Evolutionary conservation across 148 eudicot genomes (phyloP).

Genomic region (Chenopodium suecicum): DNA sequence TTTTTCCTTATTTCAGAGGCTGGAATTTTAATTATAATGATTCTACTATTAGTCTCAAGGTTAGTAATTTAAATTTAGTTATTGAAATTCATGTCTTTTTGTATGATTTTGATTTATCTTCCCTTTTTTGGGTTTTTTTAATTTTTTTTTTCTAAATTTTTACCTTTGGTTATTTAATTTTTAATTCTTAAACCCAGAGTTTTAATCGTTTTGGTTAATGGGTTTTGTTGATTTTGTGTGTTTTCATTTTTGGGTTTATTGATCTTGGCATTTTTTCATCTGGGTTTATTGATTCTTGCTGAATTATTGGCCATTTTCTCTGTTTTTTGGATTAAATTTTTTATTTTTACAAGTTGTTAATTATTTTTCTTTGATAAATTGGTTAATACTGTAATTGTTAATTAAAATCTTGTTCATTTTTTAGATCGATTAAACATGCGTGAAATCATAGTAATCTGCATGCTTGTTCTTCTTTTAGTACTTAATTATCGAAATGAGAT

Average conservation of each 20-base stretch:
- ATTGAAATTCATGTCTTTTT: background rate
- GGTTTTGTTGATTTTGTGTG: background rate
- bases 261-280: conserved; percentile 3
- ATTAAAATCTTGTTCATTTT: background rate
- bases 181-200: background rate
- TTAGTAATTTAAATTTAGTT: conserved; percentile 16
- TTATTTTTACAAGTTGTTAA: background rate
- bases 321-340: background rate
- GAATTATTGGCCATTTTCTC: background rate
- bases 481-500: background rate
- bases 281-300: conserved; percentile 9
- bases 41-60: conserved; percentile 52
- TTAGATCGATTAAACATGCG: background rate
- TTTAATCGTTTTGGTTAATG: background rate
- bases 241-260: background rate
- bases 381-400: background rate
- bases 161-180: background rate
- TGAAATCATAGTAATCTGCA: background rate
- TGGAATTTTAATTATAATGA: conserved; percentile 44
- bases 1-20: conserved; percentile 59
- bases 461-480: background rate
- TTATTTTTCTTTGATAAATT: background rate
- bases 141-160: background rate
- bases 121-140: background rate
- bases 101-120: background rate